phyloP scores from a whole-genome alignment of 177 flowering plant genomes.

The Vitis hybrid region DNA sequence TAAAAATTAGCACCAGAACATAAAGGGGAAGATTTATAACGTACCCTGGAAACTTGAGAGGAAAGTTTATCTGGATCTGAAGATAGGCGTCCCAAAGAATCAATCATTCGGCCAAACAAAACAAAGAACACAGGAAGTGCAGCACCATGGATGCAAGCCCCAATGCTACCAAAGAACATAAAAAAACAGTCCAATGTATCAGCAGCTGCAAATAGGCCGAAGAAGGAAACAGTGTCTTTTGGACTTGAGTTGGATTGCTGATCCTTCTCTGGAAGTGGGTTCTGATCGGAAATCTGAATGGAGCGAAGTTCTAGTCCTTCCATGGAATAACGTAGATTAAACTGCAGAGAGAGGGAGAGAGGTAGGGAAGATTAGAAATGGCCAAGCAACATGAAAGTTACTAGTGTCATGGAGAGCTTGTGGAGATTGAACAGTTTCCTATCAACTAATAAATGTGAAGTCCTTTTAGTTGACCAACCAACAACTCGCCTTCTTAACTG shows the following conservation, averaged over 20 bases:
- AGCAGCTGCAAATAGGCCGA: slow-evolving; percentile 53
- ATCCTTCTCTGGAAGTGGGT: slow-evolving; percentile 14
- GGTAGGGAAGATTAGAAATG: not conserved
- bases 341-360: slow-evolving; percentile 8
- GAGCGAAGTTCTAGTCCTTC: slow-evolving; percentile 29
- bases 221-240: slow-evolving; percentile 29
- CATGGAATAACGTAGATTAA: slow-evolving; percentile 8
- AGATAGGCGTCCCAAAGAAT: slow-evolving; percentile 54
- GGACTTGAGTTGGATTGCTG: slow-evolving; percentile 7
- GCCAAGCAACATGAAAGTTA: not conserved
- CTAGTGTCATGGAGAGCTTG: not conserved
- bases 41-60: slow-evolving; percentile 56
- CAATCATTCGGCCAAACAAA: slow-evolving; percentile 59
- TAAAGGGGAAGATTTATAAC: too few relatives aligned
- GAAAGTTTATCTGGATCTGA: slow-evolving; percentile 36
- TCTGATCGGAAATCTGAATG: not conserved
- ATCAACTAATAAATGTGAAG: slow-evolving; percentile 23
- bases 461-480: slow-evolving; percentile 17
- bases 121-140: slow-evolving; percentile 65
- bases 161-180: slow-evolving; percentile 69
- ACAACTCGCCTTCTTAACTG: slow-evolving; percentile 6
- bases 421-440: not conserved
- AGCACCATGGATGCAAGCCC: slow-evolving; percentile 71
- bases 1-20: too few relatives aligned
- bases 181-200: slow-evolving; percentile 52